Evolutionary conservation across 495 filamentous ascomycete species (phyloP).

Genomic region (Hypomontagnella submonticulosa): DNA sequence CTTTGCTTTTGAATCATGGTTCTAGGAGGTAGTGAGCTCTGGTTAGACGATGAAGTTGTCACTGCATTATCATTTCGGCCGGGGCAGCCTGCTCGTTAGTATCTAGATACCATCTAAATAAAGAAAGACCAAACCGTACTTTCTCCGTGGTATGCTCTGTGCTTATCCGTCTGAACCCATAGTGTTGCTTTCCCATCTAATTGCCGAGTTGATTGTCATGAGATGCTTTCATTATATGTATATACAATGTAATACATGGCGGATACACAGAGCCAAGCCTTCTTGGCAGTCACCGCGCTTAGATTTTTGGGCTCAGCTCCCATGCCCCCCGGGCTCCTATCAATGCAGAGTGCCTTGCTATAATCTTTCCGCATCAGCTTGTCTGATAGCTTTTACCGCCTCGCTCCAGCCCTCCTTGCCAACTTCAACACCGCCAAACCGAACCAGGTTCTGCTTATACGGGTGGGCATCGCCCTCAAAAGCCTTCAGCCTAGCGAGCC

Average conservation of each 20-base stretch:
- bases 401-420: constrained; percentile 60
- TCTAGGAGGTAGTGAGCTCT: constrained; percentile 4
- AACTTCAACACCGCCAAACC: constrained; percentile 68
- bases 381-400: constrained; percentile 53
- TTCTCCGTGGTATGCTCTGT: neutral
- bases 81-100: constrained; percentile 7
- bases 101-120: constrained; percentile 38
- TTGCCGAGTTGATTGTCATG: constrained; percentile 22
- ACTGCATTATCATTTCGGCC: constrained; percentile 12
- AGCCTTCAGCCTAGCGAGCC: constrained; percentile 90
- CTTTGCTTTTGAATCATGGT: constrained; percentile 26
- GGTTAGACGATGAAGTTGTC: constrained; percentile 17
- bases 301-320: constrained; percentile 1
- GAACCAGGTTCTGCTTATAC: constrained; percentile 87
- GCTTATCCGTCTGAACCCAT: neutral
- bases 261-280: constrained; percentile 32
- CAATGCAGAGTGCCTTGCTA: constrained; percentile 17
- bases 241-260: constrained; percentile 43
- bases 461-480: constrained; percentile 93
- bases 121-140: constrained; percentile 9
- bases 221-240: constrained; percentile 36
- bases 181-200: neutral
- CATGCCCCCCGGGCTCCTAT: neutral
- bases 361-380: constrained; percentile 55
- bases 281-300: constrained; percentile 18